phyloP scores from a whole-genome alignment of 1,139 yeast species.

The Pneumocystis murina region DNA sequence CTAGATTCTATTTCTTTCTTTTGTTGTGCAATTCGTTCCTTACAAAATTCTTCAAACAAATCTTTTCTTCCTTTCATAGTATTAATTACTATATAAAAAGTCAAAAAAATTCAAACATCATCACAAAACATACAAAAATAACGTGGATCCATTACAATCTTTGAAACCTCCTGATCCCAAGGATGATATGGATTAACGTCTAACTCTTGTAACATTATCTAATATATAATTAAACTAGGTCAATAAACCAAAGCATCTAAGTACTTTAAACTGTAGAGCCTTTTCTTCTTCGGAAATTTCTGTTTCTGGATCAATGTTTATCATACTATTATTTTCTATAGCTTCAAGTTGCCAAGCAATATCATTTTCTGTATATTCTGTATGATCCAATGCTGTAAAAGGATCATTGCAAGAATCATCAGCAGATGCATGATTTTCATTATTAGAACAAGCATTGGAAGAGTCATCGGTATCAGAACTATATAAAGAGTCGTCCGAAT shows the following conservation, averaged over 20 bases:
- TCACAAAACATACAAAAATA: constrained; percentile 19
- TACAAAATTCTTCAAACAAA: constrained; percentile 33
- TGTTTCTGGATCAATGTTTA: constrained; percentile 12
- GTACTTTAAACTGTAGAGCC: constrained; percentile 2
- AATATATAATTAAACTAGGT: constrained; percentile 15
- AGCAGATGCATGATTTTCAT: constrained; percentile 7
- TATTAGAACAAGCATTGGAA: constrained; percentile 4
- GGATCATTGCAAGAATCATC: neutral
- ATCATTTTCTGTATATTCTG: constrained; percentile 15
- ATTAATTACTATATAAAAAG: constrained; percentile 19
- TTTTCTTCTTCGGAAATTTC: constrained; percentile 11
- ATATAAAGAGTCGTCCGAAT: constrained; percentile 5
- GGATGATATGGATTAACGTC: constrained; percentile 30
- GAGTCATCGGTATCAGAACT: constrained; percentile 2
- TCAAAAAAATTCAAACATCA: neutral
- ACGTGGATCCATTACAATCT: constrained; percentile 28
- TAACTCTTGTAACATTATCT: constrained; percentile 21
- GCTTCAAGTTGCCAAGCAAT: constrained; percentile 16
- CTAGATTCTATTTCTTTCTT: constrained; percentile 10
- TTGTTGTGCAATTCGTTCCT: constrained; percentile 15
- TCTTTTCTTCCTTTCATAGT: constrained; percentile 25
- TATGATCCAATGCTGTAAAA: constrained; percentile 9
- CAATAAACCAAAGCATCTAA: neutral
- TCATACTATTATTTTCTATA: constrained; percentile 12
- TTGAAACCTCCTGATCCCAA: constrained; percentile 35